Evolutionary conservation across 768 basidiomycete species (phyloP).

Genomic region (Tricholoma furcatifolium): DNA sequence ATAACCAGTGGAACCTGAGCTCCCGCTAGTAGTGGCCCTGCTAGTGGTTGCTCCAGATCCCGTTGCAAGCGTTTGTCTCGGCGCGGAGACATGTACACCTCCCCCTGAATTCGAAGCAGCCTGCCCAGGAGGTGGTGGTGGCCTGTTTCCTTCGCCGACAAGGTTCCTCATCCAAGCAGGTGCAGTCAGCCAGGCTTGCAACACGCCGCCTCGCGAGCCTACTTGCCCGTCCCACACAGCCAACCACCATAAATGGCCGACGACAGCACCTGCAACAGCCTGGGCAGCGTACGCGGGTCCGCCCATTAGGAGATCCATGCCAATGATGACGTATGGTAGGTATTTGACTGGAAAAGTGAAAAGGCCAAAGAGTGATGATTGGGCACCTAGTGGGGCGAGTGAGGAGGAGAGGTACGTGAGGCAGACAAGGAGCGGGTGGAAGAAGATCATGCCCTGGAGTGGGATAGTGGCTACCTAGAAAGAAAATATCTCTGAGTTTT

Average conservation of each 20-base stretch:
- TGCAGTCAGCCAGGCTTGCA: slow-evolving; percentile 45
- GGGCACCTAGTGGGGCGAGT: slow-evolving; percentile 63
- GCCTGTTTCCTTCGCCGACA: slow-evolving; percentile 39
- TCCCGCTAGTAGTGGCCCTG: slow-evolving; percentile 6
- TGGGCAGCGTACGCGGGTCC: slow-evolving; percentile 56
- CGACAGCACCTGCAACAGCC: slow-evolving; percentile 65
- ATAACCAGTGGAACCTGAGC: slow-evolving; percentile 12
- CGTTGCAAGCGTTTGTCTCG: slow-evolving; percentile 31
- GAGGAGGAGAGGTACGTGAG: slow-evolving; percentile 68
- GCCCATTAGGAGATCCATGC: slow-evolving; percentile 64
- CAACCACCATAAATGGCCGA: slow-evolving; percentile 86
- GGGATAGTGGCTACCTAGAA: slow-evolving; percentile 55
- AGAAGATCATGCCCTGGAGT: slow-evolving; percentile 52
- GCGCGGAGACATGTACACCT: slow-evolving; percentile 62
- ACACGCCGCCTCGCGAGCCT: slow-evolving; percentile 38
- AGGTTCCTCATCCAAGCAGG: slow-evolving; percentile 56
- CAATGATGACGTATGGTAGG: slow-evolving; percentile 73
- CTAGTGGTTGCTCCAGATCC: too few species aligned
- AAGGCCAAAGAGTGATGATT: slow-evolving; percentile 78
- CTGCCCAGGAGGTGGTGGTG: slow-evolving; percentile 23
- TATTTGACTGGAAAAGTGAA: slow-evolving; percentile 70
- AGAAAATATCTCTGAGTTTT: neutral
- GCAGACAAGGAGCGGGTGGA: slow-evolving; percentile 63
- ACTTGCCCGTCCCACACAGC: slow-evolving; percentile 52
- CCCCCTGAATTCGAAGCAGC: slow-evolving; percentile 35